Conservation (phyloP, 164 flowering plant genomes). For the Chimonanthus salicifolius region DNA sequence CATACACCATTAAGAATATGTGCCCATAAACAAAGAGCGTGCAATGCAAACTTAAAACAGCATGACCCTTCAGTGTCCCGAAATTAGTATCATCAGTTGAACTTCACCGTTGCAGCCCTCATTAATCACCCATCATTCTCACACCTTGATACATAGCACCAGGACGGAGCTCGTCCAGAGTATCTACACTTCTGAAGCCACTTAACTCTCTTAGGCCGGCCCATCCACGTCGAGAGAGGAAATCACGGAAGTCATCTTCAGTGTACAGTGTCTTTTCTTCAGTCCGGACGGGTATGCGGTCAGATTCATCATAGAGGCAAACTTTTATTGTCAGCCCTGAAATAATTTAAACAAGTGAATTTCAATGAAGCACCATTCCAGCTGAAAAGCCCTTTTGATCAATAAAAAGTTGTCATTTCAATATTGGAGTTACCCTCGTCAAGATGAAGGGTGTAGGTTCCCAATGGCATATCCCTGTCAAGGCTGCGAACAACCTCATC, state of each 20-base stretch:
- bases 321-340: constrained; percentile 52
- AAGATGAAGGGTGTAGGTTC: constrained; percentile 49
- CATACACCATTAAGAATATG: too few relatives aligned
- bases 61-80: too few relatives aligned
- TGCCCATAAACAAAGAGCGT: too few relatives aligned
- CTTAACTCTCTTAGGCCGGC: constrained; percentile 43
- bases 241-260: constrained; percentile 56
- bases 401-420: neutral
- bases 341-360: neutral
- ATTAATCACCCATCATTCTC: constrained; percentile 24
- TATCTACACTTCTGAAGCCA: constrained; percentile 39
- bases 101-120: constrained; percentile 2
- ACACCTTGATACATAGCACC: constrained; percentile 42
- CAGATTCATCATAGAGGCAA: constrained; percentile 44
- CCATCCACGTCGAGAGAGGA: constrained; percentile 51
- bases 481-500: constrained; percentile 41
- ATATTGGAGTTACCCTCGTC: constrained; percentile 39
- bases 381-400: too few relatives aligned
- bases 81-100: neutral
- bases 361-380: neutral
- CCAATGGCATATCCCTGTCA: constrained; percentile 59
- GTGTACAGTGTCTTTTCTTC: constrained; percentile 62
- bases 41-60: too few relatives aligned
- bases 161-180: constrained; percentile 45
- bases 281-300: constrained; percentile 38